phyloP scores from a whole-genome alignment of 768 basidiomycete species.

The Leucosporidium scottii region DNA sequence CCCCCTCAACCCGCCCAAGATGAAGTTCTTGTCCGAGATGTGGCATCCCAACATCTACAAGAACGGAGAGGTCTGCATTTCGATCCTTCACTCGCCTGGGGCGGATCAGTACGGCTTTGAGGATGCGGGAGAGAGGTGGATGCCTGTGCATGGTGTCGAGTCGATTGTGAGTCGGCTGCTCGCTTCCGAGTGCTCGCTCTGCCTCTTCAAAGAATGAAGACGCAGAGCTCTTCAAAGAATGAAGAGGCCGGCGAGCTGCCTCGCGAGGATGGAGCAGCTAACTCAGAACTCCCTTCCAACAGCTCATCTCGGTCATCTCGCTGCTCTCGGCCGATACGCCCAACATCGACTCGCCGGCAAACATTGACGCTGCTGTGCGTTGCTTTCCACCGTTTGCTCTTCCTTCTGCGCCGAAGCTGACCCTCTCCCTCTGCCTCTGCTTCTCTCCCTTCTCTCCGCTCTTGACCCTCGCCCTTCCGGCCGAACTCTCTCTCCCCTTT shows the following conservation, averaged over 20 bases:
- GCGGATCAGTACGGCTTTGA: slow-evolving; percentile 93
- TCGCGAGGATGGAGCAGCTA: neutral
- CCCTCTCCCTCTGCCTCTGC: neutral
- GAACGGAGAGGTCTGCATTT: slow-evolving; percentile 46
- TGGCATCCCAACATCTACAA: slow-evolving; percentile 49
- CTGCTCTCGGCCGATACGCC: slow-evolving; percentile 85
- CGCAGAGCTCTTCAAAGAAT: neutral
- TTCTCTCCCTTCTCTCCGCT: too few species aligned
- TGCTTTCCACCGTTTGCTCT: neutral
- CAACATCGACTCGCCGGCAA: slow-evolving; percentile 87
- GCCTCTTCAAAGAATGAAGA: neutral
- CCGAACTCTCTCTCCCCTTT: slow-evolving; percentile 1
- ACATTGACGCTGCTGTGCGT: slow-evolving; percentile 76
- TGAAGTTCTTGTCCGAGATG: slow-evolving; percentile 52
- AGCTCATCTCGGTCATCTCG: slow-evolving; percentile 96
- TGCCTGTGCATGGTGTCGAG: slow-evolving; percentile 94
- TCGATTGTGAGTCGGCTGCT: slow-evolving; percentile 62
- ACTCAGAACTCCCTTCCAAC: neutral
- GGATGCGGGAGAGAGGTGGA: slow-evolving; percentile 92
- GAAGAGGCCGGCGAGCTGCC: neutral
- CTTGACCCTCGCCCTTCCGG: too few species aligned
- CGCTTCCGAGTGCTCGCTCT: neutral
- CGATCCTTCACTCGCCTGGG: slow-evolving; percentile 72
- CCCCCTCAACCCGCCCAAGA: slow-evolving; percentile 85
- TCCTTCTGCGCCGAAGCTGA: too few species aligned